These are phyloP conservation scores for Globisporangium viniferum DNA, from an alignment of 352 stramenopile genomes.

Conservation along the genomic window DNA sequence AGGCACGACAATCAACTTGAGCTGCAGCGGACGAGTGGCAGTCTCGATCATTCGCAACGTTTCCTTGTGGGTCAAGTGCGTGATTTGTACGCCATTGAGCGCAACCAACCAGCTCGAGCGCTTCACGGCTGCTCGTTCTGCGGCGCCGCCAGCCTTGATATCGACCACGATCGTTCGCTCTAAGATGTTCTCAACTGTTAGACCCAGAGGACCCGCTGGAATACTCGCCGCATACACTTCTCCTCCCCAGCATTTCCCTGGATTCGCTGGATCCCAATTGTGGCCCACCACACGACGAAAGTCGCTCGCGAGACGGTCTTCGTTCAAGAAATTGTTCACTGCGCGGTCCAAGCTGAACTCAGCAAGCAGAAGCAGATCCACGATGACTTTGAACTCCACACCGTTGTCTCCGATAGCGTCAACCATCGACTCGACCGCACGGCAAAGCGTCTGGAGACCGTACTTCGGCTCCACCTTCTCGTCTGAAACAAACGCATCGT, in stretches of 20 bases:
- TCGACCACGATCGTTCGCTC: conserved; percentile 85
- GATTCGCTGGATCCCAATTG: conserved; percentile 60
- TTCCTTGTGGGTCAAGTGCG: conserved; percentile 82
- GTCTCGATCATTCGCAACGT: conserved; percentile 84
- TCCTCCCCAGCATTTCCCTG: conserved; percentile 42
- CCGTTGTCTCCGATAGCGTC: conserved; percentile 57
- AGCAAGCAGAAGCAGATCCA: conserved; percentile 68
- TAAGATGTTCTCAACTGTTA: conserved; percentile 86
- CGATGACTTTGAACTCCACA: conserved; percentile 70
- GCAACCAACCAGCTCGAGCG: conserved; percentile 81
- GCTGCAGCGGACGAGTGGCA: conserved; percentile 57
- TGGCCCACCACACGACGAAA: conserved; percentile 74
- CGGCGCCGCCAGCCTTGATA: conserved; percentile 78
- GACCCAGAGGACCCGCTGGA: conserved; percentile 70
- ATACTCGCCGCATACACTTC: conserved; percentile 70
- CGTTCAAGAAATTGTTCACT: conserved; percentile 82
- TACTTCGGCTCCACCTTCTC: conserved; percentile 63
- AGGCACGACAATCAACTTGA: conserved; percentile 73
- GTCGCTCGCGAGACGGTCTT: conserved; percentile 73
- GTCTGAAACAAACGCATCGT: not conserved
- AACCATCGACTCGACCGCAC: conserved; percentile 79
- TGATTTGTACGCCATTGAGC: conserved; percentile 74
- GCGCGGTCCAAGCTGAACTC: conserved; percentile 80
- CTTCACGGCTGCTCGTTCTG: conserved; percentile 72
- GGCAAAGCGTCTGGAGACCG: conserved; percentile 67